Conservation (phyloP, 176 grass and related monocot genomes). For the Rhynchospora tenuis region DNA sequence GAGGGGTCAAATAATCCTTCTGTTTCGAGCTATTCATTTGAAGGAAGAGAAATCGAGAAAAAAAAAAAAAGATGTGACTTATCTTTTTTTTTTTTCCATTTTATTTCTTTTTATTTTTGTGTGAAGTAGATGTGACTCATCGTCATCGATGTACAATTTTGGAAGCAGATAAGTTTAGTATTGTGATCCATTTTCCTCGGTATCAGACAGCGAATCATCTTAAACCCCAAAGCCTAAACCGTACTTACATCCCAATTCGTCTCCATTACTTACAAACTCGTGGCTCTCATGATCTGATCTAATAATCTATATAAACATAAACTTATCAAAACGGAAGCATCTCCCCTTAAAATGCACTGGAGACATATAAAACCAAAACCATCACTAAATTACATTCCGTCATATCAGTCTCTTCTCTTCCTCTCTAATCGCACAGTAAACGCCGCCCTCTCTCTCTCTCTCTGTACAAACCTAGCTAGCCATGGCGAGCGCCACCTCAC, state of each 20-base stretch:
- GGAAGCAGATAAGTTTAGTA: neutral
- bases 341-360: neutral
- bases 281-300: neutral
- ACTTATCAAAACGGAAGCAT: neutral
- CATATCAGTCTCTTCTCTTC: slow-evolving; percentile 22
- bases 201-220: neutral
- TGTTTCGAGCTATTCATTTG: too few relatives aligned
- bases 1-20: too few relatives aligned
- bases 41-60: too few relatives aligned
- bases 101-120: too few relatives aligned
- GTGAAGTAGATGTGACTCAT: too few relatives aligned
- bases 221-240: neutral
- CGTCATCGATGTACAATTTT: neutral
- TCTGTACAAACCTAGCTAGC: slow-evolving; percentile 4
- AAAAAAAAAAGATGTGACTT: too few relatives aligned
- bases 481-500: slow-evolving; percentile 48
- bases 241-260: neutral
- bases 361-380: neutral
- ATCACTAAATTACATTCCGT: neutral
- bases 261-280: neutral
- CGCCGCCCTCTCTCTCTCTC: slow-evolving; percentile 37
- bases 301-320: neutral
- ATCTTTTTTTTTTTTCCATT: too few relatives aligned
- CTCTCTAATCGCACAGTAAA: slow-evolving; percentile 26
- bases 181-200: neutral